Conservation (phyloP, 1,139 yeast genomes). For the Hemisphaericaspora subhashii region DNA sequence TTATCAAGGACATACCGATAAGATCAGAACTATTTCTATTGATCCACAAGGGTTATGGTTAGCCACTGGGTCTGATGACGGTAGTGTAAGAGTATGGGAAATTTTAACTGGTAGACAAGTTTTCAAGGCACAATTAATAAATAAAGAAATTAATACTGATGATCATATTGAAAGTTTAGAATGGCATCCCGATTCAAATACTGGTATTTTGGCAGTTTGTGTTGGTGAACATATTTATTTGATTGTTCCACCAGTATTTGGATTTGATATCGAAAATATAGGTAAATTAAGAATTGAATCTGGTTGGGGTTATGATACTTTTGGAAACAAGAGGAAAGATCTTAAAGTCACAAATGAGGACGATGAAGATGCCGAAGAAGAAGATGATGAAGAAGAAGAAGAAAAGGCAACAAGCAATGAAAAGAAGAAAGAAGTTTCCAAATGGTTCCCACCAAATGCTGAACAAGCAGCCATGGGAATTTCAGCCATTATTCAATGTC, state of each 20-base stretch:
- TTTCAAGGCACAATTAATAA: conserved; percentile 58
- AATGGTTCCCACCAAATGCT: conserved; percentile 82
- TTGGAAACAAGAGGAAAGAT: conserved; percentile 54
- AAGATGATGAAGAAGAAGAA: conserved; percentile 30
- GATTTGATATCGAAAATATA: conserved; percentile 79
- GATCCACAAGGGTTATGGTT: conserved; percentile 93
- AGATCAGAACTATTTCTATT: conserved; percentile 76
- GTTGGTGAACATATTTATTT: conserved; percentile 81
- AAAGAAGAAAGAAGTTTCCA: conserved; percentile 61
- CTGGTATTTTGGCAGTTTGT: conserved; percentile 79
- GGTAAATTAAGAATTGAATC: conserved; percentile 79
- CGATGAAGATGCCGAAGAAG: conserved; percentile 27
- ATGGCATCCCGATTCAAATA: conserved; percentile 82
- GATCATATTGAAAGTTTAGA: conserved; percentile 81
- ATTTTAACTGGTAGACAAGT: conserved; percentile 93
- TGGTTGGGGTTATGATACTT: conserved; percentile 90
- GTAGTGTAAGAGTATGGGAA: conserved; percentile 95
- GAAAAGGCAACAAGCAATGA: conserved; percentile 34
- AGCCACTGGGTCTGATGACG: conserved; percentile 98
- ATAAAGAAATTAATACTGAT: conserved; percentile 52
- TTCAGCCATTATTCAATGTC: conserved; percentile 65
- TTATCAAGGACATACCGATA: conserved; percentile 80
- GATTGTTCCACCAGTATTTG: conserved; percentile 87
- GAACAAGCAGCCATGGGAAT: conserved; percentile 67
- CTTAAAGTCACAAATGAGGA: conserved; percentile 46